Evolutionary conservation across 306 rosid genomes (phyloP), one percentile per base, ranked within the genome.

Genomic region (cucumber (Cucumis sativus)): DNA sequence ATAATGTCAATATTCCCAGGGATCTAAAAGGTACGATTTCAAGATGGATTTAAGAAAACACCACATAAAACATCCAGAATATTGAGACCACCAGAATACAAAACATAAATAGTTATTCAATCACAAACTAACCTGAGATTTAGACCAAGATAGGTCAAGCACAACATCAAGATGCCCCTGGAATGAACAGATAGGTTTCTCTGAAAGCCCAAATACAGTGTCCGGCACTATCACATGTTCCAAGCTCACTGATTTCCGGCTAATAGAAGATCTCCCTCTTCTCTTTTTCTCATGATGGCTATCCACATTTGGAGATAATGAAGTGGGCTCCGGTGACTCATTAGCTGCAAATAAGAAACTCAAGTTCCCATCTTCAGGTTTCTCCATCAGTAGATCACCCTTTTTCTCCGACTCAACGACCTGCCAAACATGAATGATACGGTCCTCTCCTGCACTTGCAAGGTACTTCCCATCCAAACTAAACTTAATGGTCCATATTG

Each of bases 61-160:
- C 3, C 77, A 54, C 17, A 39, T 1, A 20, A 20, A 40, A n/a
- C 78, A 18, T 74, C 78, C 6, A 57, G 23, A 74, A 11, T 33
- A 54, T 6, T 12, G 52, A 54, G 33, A 56, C 45, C 41, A 13
- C 15, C 43, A 47, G 39, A 78, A 82, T 59, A 70, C 35, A 45
- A 83, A 75, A 77, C 45, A 64, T 61, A 62, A 39, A 58, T 5
- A 60, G 52, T 61, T 62, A 61, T 71, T 51, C 68, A 66, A 72
- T 67, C 7, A 70, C 82, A 78, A 82, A 83, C 88, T 83, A 82
- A 96, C 99, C 99, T 96, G 98, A 77, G 97, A 91, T 84, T 92
- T 96, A 84, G 99, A 96, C 99, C 99, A 96, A 4, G 99, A 96
- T 37, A 96, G 96, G 66, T 96, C 99, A 79, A 96, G 98, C 79